Evolutionary conservation across 768 basidiomycete genomes (phyloP), one percentile per base, ranked within the genome.

Genomic region (Boletus vinaceobasis): DNA sequence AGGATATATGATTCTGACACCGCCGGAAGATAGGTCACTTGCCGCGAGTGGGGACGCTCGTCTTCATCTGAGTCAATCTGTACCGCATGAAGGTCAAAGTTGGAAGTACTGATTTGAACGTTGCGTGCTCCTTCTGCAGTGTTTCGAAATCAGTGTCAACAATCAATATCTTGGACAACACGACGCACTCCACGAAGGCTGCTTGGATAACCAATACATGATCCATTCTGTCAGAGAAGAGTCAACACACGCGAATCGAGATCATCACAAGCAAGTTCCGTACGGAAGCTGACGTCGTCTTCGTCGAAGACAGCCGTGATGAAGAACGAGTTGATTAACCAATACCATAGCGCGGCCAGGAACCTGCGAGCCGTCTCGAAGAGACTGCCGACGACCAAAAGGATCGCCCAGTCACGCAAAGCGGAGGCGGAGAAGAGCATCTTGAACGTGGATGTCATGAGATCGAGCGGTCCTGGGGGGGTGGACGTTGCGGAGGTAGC

Each of bases 131-230:
- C 69, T 47, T 66, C 66, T 69, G 55, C 49, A 35, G 43, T 7
- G 35, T 37, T 33, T 6, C 40, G 1, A 17, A 7, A 37, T 58
- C n/a, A 53, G 37, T 23, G 37, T 39, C 33, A 45, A 27, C 13
- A 32, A 5, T 17, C 49, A 8, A 35, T 4, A 42, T 33, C 23
- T 26, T 19, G 5, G 19, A 19, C n/a, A 27, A 19, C 9, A 14
- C 9, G 44, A 70, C 81, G 61, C 56, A 79, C 77, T 70, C 84
- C 84, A 88, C n/a, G 78, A 72, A 19, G 82, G 77, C 39, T 83
- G 82, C 48, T 76, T 75, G 5, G 84, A 81, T 0, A 89, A 68
- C 87, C 87, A 90, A 38, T 77, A 69, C 77, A 87, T 79, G 62
- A 89, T 75, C 88, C 88, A 90, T 37, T 78, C 86, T 88, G 53